These are phyloP conservation scores for Talaromyces sp. DNA, from an alignment of 2,329 filamentous ascomycete genomes.

Conservation along the genomic window DNA sequence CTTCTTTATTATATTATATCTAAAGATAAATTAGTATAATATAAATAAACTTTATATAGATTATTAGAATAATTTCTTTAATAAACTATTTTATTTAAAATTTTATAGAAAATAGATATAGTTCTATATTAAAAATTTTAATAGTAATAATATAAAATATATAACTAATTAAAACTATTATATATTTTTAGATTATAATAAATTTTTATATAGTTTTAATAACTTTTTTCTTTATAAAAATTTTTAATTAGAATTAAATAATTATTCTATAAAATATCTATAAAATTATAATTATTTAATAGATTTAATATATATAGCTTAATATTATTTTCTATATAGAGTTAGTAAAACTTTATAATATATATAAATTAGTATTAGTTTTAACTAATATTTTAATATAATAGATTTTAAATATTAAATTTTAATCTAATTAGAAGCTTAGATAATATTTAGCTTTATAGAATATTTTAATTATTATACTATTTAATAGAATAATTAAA, in stretches of 20 bases:
- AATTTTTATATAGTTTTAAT: not conserved
- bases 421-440: not conserved
- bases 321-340: not conserved
- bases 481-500: not conserved
- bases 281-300: too few species aligned
- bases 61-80: not conserved
- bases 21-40: not conserved
- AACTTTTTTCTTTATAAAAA: too few species aligned
- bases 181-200: not conserved
- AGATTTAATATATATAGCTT: too few species aligned
- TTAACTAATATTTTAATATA: not conserved
- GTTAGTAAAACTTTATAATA: not conserved
- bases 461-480: not conserved
- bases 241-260: too few species aligned
- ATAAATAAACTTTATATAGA: not conserved
- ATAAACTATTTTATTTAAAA: too few species aligned
- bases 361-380: not conserved
- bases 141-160: not conserved
- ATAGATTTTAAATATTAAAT: not conserved
- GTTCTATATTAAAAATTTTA: too few species aligned
- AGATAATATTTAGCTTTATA: too few species aligned
- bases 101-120: too few species aligned
- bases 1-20: not conserved
- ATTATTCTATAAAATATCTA: too few species aligned
- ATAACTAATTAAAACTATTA: not conserved